Evolutionary conservation across 441 rosid species (phyloP), one percentile per base, ranked within the genome.

Genomic region (Jatropha multifida): DNA sequence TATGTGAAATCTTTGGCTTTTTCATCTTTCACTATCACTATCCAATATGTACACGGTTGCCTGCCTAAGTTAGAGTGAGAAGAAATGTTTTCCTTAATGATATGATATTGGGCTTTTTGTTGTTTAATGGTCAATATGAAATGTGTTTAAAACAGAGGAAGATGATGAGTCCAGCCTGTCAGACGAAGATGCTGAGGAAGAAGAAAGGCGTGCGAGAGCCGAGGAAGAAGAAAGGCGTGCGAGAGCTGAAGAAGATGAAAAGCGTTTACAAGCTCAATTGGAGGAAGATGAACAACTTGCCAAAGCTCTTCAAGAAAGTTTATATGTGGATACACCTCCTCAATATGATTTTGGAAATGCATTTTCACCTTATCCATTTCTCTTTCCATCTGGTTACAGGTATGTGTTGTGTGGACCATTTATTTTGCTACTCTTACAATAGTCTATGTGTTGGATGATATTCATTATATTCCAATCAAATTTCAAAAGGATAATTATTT

Each of bases 211-310:
- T 23, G 97, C 93, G 4, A 87, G 70, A 86, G 97, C 94, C 32
- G 82, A 80, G 75, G 89, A 85, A 68, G 80, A 80, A 48, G 88
- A 80, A 48, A 76, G 76, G 9, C 74, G 40, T 58, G 82, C 80
- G 27, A 79, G 76, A 65, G 81, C 85, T 0, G 65, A 61, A 9
- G 63, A 59, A 59, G 7, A 23, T 7, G 63, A 59, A 59, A 59
- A 38, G 63, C 37, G 63, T n/a, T n/a, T n/a, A n/a, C n/a, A n/a
- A 68, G 83, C 86, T 80, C 88, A 88, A 78, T 51, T 89, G 67
- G 94, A 88, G 81, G 98, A 92, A 79, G 98, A 94, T 82, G 93
- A 91, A 85, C 86, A 77, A 69, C 88, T 91, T 26, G 98, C 99
- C 10, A 88, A 73, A 87, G 98, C 97, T 80, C 54, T 83, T 79